Conservation (phyloP, 176 grass and related monocot species). For the Zoysia pacifica region DNA sequence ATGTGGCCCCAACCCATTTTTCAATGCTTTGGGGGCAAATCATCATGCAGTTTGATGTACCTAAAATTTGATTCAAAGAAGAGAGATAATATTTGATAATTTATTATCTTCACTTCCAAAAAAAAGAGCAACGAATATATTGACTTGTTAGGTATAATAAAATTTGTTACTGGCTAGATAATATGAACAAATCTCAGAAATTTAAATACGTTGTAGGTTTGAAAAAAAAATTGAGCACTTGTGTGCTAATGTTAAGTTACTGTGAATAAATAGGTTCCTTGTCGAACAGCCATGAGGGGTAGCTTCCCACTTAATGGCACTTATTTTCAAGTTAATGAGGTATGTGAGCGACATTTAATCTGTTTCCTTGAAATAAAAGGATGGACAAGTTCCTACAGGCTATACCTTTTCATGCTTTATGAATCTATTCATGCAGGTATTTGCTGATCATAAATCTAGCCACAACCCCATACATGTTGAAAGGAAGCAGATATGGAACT, state of each 20-base stretch:
- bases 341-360: conserved; percentile 28
- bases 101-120: conserved; percentile 8
- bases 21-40: background rate
- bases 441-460: conserved; percentile 87
- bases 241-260: conserved; percentile 31
- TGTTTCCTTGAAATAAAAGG: conserved; percentile 17
- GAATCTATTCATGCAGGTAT: conserved; percentile 65
- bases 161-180: conserved; percentile 9
- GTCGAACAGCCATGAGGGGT: conserved; percentile 92
- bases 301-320: conserved; percentile 98
- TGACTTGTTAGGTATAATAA: background rate
- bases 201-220: conserved; percentile 27
- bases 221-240: conserved; percentile 33
- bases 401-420: conserved; percentile 35
- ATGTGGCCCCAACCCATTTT: background rate
- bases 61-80: background rate
- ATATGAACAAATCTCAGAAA: conserved; percentile 15
- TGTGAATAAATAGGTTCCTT: conserved; percentile 72
- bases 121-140: background rate
- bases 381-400: conserved; percentile 28
- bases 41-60: background rate
- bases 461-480: conserved; percentile 64
- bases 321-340: conserved; percentile 99
- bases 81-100: background rate
- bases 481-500: conserved; percentile 72